phyloP scores from a whole-genome alignment of 805 yeast genomes.

The Brettanomyces custersianus region DNA sequence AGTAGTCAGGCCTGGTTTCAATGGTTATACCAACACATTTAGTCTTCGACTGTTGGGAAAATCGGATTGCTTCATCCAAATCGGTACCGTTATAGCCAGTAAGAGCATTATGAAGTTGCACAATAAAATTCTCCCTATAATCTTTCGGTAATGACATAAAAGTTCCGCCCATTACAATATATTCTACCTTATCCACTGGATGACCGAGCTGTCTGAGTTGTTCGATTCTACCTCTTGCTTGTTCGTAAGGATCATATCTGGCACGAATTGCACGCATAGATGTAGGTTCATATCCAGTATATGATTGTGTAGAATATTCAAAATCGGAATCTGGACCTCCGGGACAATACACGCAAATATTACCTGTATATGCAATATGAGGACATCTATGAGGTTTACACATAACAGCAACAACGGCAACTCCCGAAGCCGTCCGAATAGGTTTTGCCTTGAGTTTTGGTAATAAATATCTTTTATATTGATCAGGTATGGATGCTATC shows the following conservation, averaged over 20 bases:
- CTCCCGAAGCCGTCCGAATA: slow-evolving; percentile 96
- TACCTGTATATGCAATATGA: slow-evolving; percentile 97
- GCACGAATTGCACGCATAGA: slow-evolving; percentile 99
- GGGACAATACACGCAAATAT: slow-evolving; percentile 96
- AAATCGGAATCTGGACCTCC: slow-evolving; percentile 99
- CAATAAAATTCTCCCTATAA: slow-evolving; percentile 82
- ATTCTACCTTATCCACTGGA: slow-evolving; percentile 94
- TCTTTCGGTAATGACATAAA: slow-evolving; percentile 90
- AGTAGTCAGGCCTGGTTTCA: slow-evolving; percentile 97
- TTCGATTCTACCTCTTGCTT: slow-evolving; percentile 94
- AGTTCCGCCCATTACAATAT: slow-evolving; percentile 98
- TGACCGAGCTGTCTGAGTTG: slow-evolving; percentile 94
- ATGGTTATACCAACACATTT: slow-evolving; percentile 98
- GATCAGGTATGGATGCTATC: slow-evolving; percentile 91
- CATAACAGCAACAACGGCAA: slow-evolving; percentile 99
- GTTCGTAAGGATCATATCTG: slow-evolving; percentile 96
- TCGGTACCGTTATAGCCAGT: slow-evolving; percentile 85
- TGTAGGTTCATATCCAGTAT: slow-evolving; percentile 97
- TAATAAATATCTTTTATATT: slow-evolving; percentile 79
- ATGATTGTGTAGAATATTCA: slow-evolving; percentile 95
- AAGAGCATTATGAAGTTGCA: slow-evolving; percentile 87
- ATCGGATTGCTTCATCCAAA: slow-evolving; percentile 81
- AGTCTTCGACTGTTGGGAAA: slow-evolving; percentile 89
- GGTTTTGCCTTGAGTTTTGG: slow-evolving; percentile 98
- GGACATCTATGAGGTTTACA: slow-evolving; percentile 99